A percentile compares a stretch with the other conserved stretches of the same genome.
Evolutionary conservation across 1,284 basidiomycete species (phyloP).

Genomic region (Austroboletus novae-zelandiae): DNA sequence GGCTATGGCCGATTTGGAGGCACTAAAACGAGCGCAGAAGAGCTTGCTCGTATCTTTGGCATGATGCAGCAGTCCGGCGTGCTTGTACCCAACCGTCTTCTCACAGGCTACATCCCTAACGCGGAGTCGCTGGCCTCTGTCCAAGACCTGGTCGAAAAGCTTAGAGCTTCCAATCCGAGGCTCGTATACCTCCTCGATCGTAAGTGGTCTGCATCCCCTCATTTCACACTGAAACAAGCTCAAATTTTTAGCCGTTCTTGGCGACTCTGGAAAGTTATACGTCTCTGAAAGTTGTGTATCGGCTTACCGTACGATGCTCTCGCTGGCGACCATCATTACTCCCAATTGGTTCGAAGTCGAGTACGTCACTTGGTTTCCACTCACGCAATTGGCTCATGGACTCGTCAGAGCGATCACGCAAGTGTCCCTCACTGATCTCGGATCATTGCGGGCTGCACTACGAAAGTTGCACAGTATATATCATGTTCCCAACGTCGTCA

Average conservation of each 20-base stretch:
- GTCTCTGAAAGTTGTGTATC: constrained; percentile 88
- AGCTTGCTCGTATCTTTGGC: constrained; percentile 67
- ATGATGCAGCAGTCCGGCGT: constrained; percentile 69
- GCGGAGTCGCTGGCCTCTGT: constrained; percentile 77
- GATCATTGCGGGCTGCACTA: constrained; percentile 70
- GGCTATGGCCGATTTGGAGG: constrained; percentile 80
- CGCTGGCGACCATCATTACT: constrained; percentile 86
- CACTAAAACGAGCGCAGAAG: constrained; percentile 65
- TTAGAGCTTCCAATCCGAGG: constrained; percentile 55
- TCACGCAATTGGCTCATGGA: constrained; percentile 8
- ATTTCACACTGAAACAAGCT: constrained; percentile 1
- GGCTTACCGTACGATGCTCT: constrained; percentile 80
- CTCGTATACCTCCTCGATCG: constrained; percentile 90
- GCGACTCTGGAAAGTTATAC: constrained; percentile 86
- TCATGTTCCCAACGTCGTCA: constrained; percentile 82
- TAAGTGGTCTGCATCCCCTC: constrained; percentile 42
- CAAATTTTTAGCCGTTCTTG: constrained; percentile 88
- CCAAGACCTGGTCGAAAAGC: constrained; percentile 57
- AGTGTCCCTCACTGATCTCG: constrained; percentile 61
- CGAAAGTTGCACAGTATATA: constrained; percentile 72
- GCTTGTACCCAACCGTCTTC: constrained; percentile 58
- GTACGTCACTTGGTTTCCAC: constrained; percentile 48
- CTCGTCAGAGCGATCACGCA: constrained; percentile 68
- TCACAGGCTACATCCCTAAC: constrained; percentile 90
- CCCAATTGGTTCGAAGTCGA: constrained; percentile 99